A percentile compares a stretch with the other conserved stretches of the same genome.
These are phyloP conservation scores for Asterochloris erici DNA, from an alignment of 139 green algal genomes.

Conservation along the genomic window DNA sequence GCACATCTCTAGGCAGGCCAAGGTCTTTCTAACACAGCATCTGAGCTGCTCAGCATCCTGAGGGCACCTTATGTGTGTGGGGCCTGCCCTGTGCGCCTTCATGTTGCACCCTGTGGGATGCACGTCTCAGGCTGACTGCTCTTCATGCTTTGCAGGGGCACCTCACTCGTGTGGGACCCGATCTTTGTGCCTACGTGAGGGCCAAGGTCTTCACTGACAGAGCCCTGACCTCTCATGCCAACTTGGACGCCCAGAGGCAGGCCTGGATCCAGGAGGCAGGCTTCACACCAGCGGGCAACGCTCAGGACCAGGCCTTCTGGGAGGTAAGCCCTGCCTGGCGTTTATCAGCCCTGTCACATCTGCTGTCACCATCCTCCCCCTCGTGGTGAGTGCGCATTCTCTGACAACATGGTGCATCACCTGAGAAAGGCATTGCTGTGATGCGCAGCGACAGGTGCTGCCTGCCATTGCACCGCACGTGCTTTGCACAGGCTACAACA, in stretches of 20 bases:
- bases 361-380: background rate
- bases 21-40: too few species aligned
- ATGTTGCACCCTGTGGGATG: too few species aligned
- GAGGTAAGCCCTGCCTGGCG: conserved; percentile 24
- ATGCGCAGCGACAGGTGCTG: background rate
- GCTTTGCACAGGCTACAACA: too few species aligned
- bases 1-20: too few species aligned
- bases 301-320: conserved; percentile 55
- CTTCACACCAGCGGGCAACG: conserved; percentile 75
- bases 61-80: too few species aligned
- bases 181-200: conserved; percentile 52
- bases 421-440: background rate
- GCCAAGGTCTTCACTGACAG: conserved; percentile 76
- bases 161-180: conserved; percentile 42
- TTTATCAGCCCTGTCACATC: background rate
- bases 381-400: background rate
- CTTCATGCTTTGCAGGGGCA: conserved; percentile 31
- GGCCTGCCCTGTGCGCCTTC: too few species aligned
- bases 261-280: conserved; percentile 64
- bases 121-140: background rate
- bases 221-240: conserved; percentile 63
- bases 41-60: too few species aligned
- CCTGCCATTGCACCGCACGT: too few species aligned
- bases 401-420: background rate
- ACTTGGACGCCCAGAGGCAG: conserved; percentile 61